Evolutionary conservation across 2,329 filamentous ascomycete genomes (phyloP).

Genomic region (Cadophora sp.): DNA sequence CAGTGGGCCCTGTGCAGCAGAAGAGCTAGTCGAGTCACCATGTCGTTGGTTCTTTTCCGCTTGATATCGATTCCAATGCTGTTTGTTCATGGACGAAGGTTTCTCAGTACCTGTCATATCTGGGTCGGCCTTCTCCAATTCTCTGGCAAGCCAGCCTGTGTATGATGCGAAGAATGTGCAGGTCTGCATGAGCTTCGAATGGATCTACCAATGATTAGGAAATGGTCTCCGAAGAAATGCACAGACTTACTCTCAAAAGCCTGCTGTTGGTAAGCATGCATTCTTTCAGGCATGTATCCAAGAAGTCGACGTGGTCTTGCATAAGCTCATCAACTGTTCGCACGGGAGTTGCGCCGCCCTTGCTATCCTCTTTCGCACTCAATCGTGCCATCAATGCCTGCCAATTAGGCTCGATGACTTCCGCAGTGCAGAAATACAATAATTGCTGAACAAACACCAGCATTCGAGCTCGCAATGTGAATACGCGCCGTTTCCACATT

Average conservation of each 20-base stretch:
- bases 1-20: constrained; percentile 24
- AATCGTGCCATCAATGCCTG: constrained; percentile 89
- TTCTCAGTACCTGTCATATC: constrained; percentile 69
- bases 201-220: constrained; percentile 68
- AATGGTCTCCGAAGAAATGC: background rate
- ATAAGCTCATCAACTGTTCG: constrained; percentile 96
- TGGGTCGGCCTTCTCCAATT: constrained; percentile 83
- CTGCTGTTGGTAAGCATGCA: constrained; percentile 99
- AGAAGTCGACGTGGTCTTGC: constrained; percentile 98
- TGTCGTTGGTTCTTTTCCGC: constrained; percentile 52
- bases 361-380: constrained; percentile 62
- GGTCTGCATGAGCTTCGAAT: constrained; percentile 95
- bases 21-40: constrained; percentile 38
- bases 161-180: constrained; percentile 94
- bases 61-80: constrained; percentile 67
- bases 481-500: constrained; percentile 90
- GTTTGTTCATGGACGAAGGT: constrained; percentile 63
- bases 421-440: constrained; percentile 94
- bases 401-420: constrained; percentile 99
- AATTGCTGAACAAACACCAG: constrained; percentile 96
- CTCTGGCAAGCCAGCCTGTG: constrained; percentile 83
- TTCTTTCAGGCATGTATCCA: constrained; percentile 97
- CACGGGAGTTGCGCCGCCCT: constrained; percentile 48
- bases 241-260: constrained; percentile 73
- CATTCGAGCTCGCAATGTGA: constrained; percentile 92